Evolutionary conservation across 2,329 filamentous ascomycete genomes (phyloP), one percentile per base, ranked within the genome.

Genomic region (Aspergillus melleus): DNA sequence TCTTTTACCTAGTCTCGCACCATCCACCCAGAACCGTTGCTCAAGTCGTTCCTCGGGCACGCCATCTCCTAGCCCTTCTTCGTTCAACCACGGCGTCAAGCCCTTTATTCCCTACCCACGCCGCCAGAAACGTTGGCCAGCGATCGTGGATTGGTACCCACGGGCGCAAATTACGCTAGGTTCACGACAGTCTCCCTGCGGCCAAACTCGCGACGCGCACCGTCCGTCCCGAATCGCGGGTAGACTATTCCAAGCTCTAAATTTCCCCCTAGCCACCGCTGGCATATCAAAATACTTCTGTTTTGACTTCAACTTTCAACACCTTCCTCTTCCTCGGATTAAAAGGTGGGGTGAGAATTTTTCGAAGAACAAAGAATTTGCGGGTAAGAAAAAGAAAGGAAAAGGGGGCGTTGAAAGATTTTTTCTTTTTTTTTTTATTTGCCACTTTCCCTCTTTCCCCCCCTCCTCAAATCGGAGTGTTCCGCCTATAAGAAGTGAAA

Each of bases 41-140:
- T 67, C 66, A 70, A 67, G 68, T 64, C 67, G 64, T 72, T 72
- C 67, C 68, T 73, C 66, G 70, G 70, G 67, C 70, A 74, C 69
- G 69, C 70, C 71, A 73, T 71, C 65, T 53, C 59, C 64, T 63
- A 62, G 58, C 46, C 61, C 62, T 55, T 59, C 63, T 59, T 61
- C 63, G 61, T 56, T 61, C 62, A 61, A 60, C 26, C 26, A 36
- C 32, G 26, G 8, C 6, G 26, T 29, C 26, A 49, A 53, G 26
- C 58, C 44, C 58, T 55, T 54, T 53, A 59, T 63, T 57, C 62
- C 20, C 58, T 64, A 64, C 60, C 61, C 52, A 60, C 54, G 58
- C 58, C 61, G 59, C 61, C 61, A 53, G 55, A 60, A 60, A 63
- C 64, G 64, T 63, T 62, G 65, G 58, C 67, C 65, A 67, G 63